Percentiles rank a stretch among this genome's conserved stretches.
phyloP scores from a whole-genome alignment of 163 green algal genomes.

The Scenedesmus sp. region DNA sequence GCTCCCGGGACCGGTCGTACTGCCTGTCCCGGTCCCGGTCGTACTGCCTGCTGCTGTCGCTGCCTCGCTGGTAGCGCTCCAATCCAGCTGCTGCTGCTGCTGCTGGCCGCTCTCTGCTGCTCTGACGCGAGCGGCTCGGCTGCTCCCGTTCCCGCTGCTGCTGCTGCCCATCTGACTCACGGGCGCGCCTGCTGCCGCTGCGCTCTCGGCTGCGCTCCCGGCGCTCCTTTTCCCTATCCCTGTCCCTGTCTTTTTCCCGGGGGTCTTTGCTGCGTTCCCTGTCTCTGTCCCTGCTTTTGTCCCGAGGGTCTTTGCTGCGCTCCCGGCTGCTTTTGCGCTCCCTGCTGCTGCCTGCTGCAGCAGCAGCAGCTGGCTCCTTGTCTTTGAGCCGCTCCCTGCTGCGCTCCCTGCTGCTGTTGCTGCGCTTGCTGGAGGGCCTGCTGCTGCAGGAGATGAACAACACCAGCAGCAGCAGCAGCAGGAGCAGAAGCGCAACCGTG shows the following conservation, averaged over 20 bases:
- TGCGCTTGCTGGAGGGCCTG: neutral
- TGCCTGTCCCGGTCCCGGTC: neutral
- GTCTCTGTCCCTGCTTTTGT: neutral
- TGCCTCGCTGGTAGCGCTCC: neutral
- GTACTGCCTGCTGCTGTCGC: neutral
- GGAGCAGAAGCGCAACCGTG: neutral
- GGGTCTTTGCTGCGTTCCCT: neutral
- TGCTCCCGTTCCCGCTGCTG: neutral
- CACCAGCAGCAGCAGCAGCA: neutral
- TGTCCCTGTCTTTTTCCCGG: neutral
- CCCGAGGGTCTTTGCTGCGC: neutral
- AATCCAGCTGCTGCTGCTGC: neutral
- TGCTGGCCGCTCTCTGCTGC: conserved; percentile 15
- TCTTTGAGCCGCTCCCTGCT: conserved; percentile 4
- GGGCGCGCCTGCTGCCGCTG: neutral
- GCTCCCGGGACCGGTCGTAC: neutral
- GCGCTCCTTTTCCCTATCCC: neutral
- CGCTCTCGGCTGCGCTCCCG: conserved; percentile 10
- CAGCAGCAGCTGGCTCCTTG: neutral
- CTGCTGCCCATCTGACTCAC: neutral
- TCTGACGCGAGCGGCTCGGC: neutral
- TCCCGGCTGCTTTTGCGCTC: conserved; percentile 7
- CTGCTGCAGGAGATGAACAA: neutral
- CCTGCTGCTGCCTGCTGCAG: neutral
- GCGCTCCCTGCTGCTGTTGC: conserved; percentile 27